Evolutionary conservation across 495 filamentous ascomycete genomes (phyloP).

Genomic region (Chaetomium cochliodes): DNA sequence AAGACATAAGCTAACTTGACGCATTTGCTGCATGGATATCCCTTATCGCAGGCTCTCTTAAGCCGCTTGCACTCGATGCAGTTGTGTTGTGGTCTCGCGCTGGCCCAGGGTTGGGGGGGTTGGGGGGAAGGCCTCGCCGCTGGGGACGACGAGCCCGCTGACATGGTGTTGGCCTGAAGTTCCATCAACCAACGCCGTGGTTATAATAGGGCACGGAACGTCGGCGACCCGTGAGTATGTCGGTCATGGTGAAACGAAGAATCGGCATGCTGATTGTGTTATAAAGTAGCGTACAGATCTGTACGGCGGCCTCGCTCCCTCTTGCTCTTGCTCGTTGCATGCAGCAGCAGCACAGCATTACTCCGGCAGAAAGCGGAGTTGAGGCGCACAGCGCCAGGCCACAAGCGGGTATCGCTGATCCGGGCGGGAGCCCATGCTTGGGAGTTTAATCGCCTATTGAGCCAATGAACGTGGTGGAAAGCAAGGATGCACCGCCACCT

Average conservation of each 20-base stretch:
- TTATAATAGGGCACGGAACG: slow-evolving; percentile 7
- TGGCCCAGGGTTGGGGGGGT: slow-evolving; percentile 14
- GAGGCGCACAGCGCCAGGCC: slow-evolving; percentile 6
- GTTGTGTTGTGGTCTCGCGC: slow-evolving; percentile 28
- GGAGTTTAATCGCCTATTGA: not conserved
- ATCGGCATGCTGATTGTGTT: slow-evolving; percentile 1
- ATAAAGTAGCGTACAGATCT: not conserved
- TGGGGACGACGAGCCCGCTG: slow-evolving; percentile 28
- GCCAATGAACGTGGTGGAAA: not conserved
- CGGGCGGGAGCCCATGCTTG: slow-evolving; percentile 18
- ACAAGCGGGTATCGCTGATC: slow-evolving; percentile 1
- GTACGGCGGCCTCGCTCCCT: slow-evolving; percentile 3
- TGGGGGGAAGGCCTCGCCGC: slow-evolving; percentile 17
- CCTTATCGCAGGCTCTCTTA: slow-evolving; percentile 36
- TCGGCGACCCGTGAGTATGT: not conserved
- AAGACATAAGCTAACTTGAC: slow-evolving; percentile 24
- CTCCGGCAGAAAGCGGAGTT: not conserved
- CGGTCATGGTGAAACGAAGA: slow-evolving; percentile 3
- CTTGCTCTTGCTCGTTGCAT: not conserved
- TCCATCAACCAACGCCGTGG: slow-evolving; percentile 9
- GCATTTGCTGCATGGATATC: slow-evolving; percentile 31
- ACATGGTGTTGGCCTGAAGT: slow-evolving; percentile 22
- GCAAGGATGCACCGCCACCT: not conserved
- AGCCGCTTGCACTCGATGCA: slow-evolving; percentile 33
- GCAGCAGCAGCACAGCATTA: no score